Conservation (phyloP, 2,329 filamentous ascomycete species). For the Sphaceloma murrayae region DNA sequence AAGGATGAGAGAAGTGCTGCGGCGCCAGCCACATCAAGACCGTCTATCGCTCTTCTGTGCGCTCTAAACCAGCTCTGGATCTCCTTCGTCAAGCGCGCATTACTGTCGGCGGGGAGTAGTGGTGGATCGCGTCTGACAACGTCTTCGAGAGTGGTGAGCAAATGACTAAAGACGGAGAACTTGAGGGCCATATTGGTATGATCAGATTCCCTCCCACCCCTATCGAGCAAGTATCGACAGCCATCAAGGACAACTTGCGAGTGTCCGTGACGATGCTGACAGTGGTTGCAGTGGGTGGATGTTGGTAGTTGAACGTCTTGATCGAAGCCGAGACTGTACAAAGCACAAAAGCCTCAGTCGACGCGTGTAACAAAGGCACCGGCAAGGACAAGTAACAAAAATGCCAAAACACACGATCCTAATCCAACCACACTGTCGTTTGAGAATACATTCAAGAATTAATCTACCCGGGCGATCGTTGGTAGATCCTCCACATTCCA, state of each 20-base stretch:
- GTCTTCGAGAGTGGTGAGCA: slow-evolving; percentile 59
- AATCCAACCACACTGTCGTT: slow-evolving; percentile 1
- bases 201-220: too few species aligned
- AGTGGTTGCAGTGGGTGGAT: not conserved
- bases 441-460: not conserved
- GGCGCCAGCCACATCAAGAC: slow-evolving; percentile 44
- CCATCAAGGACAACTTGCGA: too few species aligned
- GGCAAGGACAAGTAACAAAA: not conserved
- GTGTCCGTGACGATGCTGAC: too few species aligned
- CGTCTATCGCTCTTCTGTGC: slow-evolving; percentile 51
- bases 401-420: slow-evolving; percentile 13
- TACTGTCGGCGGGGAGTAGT: slow-evolving; percentile 27
- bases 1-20: slow-evolving; percentile 64
- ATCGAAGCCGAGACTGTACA: not conserved
- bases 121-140: slow-evolving; percentile 36
- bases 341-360: not conserved
- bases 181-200: slow-evolving; percentile 48
- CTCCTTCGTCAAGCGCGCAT: slow-evolving; percentile 24
- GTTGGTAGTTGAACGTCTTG: not conserved
- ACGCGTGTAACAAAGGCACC: slow-evolving; percentile 10
- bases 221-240: too few species aligned
- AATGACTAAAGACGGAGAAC: slow-evolving; percentile 63
- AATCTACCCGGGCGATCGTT: not conserved
- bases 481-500: slow-evolving; percentile 7
- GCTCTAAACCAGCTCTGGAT: slow-evolving; percentile 59